These are phyloP conservation scores for Tuber borchii DNA, from an alignment of 495 filamentous ascomycete genomes.

Conservation along the genomic window DNA sequence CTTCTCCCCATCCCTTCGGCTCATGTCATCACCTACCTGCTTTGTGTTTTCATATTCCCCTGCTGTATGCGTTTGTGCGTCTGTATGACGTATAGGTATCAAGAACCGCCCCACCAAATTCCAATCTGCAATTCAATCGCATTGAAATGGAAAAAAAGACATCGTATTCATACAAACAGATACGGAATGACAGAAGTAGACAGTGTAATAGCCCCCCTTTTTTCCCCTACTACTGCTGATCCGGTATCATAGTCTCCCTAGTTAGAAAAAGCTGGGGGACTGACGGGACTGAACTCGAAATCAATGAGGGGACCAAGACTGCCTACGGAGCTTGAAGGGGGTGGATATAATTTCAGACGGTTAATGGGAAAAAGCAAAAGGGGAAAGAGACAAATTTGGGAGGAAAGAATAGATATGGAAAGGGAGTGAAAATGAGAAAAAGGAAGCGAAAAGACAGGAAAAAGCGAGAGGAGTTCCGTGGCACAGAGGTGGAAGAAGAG, in stretches of 20 bases:
- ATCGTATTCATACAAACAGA: background rate
- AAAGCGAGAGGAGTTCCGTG: conserved; percentile 4
- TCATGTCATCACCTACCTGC: background rate
- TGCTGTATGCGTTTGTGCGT: background rate
- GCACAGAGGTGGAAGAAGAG: conserved; percentile 6
- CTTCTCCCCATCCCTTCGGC: background rate
- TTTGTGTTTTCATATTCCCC: background rate
- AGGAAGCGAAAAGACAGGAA: conserved; percentile 10
- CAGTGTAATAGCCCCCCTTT: background rate
- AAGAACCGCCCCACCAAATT: background rate
- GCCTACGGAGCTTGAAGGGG: background rate
- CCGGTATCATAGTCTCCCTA: background rate
- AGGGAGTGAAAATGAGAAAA: background rate
- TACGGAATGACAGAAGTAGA: background rate
- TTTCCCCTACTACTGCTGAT: background rate
- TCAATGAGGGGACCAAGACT: background rate
- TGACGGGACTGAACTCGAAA: background rate
- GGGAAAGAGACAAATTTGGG: background rate
- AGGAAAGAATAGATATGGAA: background rate
- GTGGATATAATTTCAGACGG: background rate
- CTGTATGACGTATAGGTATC: background rate
- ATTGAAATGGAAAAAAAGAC: background rate
- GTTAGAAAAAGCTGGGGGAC: background rate
- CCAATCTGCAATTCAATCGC: background rate
- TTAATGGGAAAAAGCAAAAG: background rate